Evolutionary conservation across 306 rosid genomes (phyloP).

Genomic region (Cucumis sativus): DNA sequence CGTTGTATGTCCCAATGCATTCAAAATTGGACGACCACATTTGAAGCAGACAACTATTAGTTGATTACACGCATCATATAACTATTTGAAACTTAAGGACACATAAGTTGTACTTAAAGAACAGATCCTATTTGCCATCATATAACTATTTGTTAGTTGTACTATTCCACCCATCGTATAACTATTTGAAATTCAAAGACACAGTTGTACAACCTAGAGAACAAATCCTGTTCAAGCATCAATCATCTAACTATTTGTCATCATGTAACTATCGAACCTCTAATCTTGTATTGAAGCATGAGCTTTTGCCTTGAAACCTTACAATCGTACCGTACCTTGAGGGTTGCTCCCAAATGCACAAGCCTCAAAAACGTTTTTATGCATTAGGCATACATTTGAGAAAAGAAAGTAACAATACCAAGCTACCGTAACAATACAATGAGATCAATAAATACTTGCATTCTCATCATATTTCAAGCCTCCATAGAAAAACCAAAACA

Average conservation of each 20-base stretch:
- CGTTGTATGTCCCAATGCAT: not conserved
- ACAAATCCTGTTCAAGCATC: no score
- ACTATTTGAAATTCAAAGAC: no score
- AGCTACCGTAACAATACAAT: not conserved
- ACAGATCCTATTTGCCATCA: no score
- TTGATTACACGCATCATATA: not conserved
- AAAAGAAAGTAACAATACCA: not conserved
- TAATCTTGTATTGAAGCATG: not conserved
- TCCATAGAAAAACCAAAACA: not conserved
- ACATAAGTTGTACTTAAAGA: no score
- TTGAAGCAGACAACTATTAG: not conserved
- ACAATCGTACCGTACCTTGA: not conserved
- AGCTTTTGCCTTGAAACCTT: not conserved
- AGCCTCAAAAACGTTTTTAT: conserved; percentile 1
- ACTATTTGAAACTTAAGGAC: not conserved
- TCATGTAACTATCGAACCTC: not conserved
- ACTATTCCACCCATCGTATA: no score
- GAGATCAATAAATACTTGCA: not conserved
- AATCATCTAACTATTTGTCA: no score
- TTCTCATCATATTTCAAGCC: not conserved
- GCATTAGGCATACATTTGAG: not conserved
- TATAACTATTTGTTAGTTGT: no score
- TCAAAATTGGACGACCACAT: not conserved
- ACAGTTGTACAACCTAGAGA: no score
- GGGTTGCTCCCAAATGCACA: not conserved